These are phyloP conservation scores for Aspergillus nanangensis DNA, from an alignment of 495 filamentous ascomycete genomes.

Conservation along the genomic window DNA sequence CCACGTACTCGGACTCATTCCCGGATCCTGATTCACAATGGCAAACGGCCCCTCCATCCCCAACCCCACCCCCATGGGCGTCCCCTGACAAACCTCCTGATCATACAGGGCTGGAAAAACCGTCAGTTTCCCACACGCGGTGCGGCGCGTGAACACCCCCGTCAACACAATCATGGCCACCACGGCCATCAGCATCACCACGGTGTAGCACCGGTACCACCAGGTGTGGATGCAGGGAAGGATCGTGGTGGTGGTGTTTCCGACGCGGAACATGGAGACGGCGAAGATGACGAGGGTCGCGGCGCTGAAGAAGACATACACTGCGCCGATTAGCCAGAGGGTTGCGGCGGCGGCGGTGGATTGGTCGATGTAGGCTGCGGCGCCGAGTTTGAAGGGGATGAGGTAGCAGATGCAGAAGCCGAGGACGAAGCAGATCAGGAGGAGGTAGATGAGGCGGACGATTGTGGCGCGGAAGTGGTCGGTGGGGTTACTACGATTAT, in stretches of 20 bases:
- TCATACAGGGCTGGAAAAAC: background rate
- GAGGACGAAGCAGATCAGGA: background rate
- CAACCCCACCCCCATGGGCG: background rate
- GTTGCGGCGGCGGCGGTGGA: background rate
- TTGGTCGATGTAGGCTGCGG: background rate
- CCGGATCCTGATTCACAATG: background rate
- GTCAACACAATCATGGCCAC: background rate
- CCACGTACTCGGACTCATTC: background rate
- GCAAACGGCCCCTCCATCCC: background rate
- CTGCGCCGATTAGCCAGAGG: background rate
- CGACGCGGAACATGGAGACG: background rate
- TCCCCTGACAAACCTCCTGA: background rate
- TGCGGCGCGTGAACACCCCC: background rate
- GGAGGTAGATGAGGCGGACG: background rate
- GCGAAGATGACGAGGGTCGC: background rate
- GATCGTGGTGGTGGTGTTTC: background rate
- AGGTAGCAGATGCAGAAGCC: background rate
- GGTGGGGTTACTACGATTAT: too few relatives aligned
- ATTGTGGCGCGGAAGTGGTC: background rate
- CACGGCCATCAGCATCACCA: background rate
- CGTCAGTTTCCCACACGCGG: background rate
- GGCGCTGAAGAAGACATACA: background rate
- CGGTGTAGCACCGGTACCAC: conserved; percentile 1
- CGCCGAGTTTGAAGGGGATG: background rate
- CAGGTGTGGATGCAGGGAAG: background rate